Evolutionary conservation across 768 basidiomycete genomes (phyloP).

Genomic region (Nidularia sp.): DNA sequence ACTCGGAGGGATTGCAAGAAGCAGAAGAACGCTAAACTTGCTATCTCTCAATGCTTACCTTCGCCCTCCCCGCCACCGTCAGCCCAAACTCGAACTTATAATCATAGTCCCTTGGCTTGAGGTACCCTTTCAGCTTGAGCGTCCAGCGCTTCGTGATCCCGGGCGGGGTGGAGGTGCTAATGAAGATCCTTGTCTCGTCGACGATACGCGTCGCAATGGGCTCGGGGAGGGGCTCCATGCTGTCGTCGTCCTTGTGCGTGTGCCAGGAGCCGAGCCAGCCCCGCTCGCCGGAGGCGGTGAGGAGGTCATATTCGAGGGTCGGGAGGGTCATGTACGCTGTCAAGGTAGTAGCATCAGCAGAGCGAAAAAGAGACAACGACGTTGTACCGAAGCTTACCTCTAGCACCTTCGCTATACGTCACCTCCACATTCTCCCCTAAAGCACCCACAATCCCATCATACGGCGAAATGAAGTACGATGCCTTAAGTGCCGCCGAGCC

Average conservation of each 20-base stretch:
- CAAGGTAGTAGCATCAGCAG: neutral
- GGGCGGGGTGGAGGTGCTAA: conserved; percentile 50
- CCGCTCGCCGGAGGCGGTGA: conserved; percentile 52
- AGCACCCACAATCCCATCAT: conserved; percentile 67
- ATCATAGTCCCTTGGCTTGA: conserved; percentile 55
- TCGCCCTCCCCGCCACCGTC: conserved; percentile 63
- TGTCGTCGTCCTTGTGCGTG: conserved; percentile 51
- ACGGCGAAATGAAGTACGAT: conserved; percentile 74
- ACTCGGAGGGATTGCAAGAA: neutral
- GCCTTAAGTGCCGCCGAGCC: conserved; percentile 72
- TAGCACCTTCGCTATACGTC: conserved; percentile 65
- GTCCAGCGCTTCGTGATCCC: conserved; percentile 64
- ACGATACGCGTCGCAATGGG: conserved; percentile 39
- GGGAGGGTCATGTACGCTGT: conserved; percentile 64
- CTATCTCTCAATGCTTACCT: conserved; percentile 29
- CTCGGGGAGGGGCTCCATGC: conserved; percentile 41
- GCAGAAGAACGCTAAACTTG: neutral
- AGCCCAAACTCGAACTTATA: conserved; percentile 70
- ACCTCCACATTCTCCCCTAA: conserved; percentile 44
- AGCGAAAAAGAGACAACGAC: neutral
- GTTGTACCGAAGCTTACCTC: conserved; percentile 34
- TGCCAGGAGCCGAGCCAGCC: conserved; percentile 71
- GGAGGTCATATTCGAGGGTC: conserved; percentile 63
- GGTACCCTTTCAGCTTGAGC: conserved; percentile 51
- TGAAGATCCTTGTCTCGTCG: conserved; percentile 65